These are phyloP conservation scores for Macrotyloma uniflorum DNA, from an alignment of 306 rosid species.

Conservation along the genomic window DNA sequence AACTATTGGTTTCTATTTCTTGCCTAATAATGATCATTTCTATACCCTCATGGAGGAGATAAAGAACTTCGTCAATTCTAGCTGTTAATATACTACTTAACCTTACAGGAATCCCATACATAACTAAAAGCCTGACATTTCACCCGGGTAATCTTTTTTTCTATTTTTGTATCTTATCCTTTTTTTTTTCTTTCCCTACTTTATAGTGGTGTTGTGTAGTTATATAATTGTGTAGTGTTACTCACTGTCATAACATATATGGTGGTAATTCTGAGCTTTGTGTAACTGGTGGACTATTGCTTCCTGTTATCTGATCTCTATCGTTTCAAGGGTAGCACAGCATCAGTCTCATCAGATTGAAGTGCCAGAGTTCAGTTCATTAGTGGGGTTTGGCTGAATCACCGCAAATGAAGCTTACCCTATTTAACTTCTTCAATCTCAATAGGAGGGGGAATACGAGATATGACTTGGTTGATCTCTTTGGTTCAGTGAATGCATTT, in stretches of 20 bases:
- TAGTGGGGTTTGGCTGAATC: conserved; percentile 51
- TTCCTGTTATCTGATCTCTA: conserved; percentile 15
- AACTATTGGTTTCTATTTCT: conserved; percentile 93
- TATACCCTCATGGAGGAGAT: conserved; percentile 78
- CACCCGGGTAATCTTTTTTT: conserved; percentile 42
- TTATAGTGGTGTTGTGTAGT: conserved; percentile 65
- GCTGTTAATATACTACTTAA: conserved; percentile 58
- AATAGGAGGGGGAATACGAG: conserved; percentile 40
- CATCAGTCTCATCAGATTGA: conserved; percentile 43
- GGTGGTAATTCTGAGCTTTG: conserved; percentile 53
- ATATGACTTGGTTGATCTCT: conserved; percentile 46
- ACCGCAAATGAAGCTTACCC: conserved; percentile 45
- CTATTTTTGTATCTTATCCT: conserved; percentile 26
- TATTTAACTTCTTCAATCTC: conserved; percentile 46
- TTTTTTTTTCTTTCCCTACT: conserved; percentile 31
- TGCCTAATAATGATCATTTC: conserved; percentile 85
- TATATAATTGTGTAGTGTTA: conserved; percentile 58
- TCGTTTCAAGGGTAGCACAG: conserved; percentile 36
- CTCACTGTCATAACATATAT: conserved; percentile 50
- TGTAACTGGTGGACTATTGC: conserved; percentile 31
- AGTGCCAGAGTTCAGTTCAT: conserved; percentile 44
- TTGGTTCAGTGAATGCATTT: conserved; percentile 49
- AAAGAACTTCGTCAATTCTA: conserved; percentile 60
- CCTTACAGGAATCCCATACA: conserved; percentile 66
- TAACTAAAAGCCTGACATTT: conserved; percentile 62